Base-by-base conservation (phyloP, 176 grass and related monocot species). In the Aegilops umbellulata region DNA sequence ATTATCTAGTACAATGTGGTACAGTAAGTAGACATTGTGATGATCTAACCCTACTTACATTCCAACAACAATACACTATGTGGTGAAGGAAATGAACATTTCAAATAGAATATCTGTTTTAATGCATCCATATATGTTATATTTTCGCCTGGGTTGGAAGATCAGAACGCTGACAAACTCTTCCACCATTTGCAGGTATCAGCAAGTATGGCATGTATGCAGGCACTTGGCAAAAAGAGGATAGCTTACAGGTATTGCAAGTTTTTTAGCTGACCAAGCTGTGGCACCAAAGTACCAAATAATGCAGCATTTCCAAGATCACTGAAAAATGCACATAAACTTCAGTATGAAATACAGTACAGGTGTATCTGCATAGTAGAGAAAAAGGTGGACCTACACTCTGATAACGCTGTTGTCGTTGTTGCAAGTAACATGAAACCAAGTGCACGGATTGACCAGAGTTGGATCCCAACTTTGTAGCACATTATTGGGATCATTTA, bases 341-440 rank as follows among this genome's bases (percentile, higher is more conserved):
- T 38, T 64, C n/a, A 79, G 36, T 35, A 24, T 30, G 16, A 69
- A 57, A 81, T 69, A 35, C 3, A 68, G 10, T 78, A 71, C 3
- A 63, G 22, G 22, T 12, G 19, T 65, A 65, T 22, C 9, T 78
- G 19, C 58, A 44, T 77, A 74, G 69, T 29, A 78, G 64, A 85
- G 11, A 79, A 68, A 72, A 41, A 91, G 75, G 81, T 77, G 32
- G 70, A 85, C 95, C 55, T 95, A 97, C 95, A 97, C 95, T 95
- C 95, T 93, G 79, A 97, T 97, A 83, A 97, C 95, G 68, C 93
- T 97, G 86, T 97, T 97, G 81, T 97, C 95, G n/a, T 93, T 97
- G 20, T 97, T 97, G 81, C 95, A 97, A 46, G 95, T 98, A 53
- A 98, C 95, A 83, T 95, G 95, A 87, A 98, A 98, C 93, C 95